phyloP scores from a whole-genome alignment of 768 basidiomycete species.

The Mycena vulgaris region DNA sequence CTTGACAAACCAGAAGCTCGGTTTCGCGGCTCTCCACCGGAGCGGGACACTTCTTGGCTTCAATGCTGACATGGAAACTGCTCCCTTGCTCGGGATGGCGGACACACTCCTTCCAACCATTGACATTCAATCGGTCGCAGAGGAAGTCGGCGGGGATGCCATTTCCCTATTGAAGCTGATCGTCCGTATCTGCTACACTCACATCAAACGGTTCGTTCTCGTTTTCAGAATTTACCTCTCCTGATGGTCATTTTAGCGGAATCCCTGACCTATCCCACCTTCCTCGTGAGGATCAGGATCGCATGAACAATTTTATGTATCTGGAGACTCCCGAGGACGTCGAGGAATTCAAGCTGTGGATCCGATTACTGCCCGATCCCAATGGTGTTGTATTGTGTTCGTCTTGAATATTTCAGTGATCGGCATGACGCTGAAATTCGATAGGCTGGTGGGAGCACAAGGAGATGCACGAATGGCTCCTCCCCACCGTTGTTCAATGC shows the following conservation, averaged over 20 bases:
- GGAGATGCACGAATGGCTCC: too few relatives aligned
- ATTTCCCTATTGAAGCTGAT: neutral
- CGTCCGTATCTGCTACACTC: too few relatives aligned
- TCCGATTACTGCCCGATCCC: slow-evolving; percentile 11
- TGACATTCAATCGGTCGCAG: neutral
- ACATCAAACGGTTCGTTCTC: slow-evolving; percentile 14
- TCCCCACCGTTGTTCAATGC: too few relatives aligned
- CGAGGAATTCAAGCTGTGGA: slow-evolving; percentile 16
- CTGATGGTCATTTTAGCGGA: slow-evolving; percentile 5
- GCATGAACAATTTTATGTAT: too few relatives aligned
- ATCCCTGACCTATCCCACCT: neutral
- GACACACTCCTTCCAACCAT: slow-evolving; percentile 6
- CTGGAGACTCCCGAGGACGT: slow-evolving; percentile 19
- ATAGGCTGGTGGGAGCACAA: too few relatives aligned
- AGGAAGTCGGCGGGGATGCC: neutral
- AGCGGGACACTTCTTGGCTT: slow-evolving; percentile 17
- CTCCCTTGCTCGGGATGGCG: slow-evolving; percentile 17
- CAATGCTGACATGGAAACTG: slow-evolving; percentile 27
- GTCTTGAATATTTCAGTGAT: too few relatives aligned
- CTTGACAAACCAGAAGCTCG: too few relatives aligned
- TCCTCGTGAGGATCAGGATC: too few relatives aligned
- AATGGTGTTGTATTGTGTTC: slow-evolving; percentile 12
- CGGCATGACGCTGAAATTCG: too few relatives aligned
- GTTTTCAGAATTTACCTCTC: neutral
- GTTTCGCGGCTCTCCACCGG: too few relatives aligned